phyloP scores from a whole-genome alignment of 2,329 filamentous ascomycete species.

The Thielaviopsis musarum region DNA sequence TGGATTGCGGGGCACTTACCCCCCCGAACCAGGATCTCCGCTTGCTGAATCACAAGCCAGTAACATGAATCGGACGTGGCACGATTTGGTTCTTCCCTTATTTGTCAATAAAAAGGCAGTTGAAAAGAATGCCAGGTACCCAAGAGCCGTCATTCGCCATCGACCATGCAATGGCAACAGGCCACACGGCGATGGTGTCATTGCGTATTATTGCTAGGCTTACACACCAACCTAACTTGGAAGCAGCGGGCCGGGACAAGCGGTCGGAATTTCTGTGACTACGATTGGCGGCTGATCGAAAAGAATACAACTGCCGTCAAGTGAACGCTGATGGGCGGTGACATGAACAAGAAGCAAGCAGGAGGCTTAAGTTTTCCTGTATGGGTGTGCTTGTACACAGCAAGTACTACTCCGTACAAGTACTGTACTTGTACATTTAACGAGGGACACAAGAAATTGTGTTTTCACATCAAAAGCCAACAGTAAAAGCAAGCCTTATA shows the following conservation, averaged over 20 bases:
- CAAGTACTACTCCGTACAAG: too few species aligned
- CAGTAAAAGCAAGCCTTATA: neutral
- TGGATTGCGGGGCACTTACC: neutral
- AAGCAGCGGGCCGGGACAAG: too few species aligned
- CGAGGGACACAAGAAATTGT: neutral
- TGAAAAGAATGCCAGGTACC: neutral
- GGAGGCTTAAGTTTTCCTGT: too few species aligned
- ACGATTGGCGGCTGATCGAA: neutral
- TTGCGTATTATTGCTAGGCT: neutral
- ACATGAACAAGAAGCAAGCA: too few species aligned
- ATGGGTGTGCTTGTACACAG: too few species aligned
- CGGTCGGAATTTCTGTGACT: neutral
- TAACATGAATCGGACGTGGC: neutral
- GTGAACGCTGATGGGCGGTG: neutral
- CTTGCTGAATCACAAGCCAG: neutral
- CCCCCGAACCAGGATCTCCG: constrained; percentile 7
- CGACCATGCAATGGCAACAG: neutral
- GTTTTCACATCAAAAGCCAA: neutral
- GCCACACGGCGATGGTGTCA: neutral
- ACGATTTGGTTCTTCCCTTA: neutral
- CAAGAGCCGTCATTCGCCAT: neutral
- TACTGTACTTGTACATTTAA: neutral
- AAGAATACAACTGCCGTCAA: neutral
- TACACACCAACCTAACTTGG: neutral
- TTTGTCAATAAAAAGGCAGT: neutral